Base-by-base conservation (phyloP, 2,329 filamentous ascomycete genomes). In the Uncinocarpus reesii region DNA sequence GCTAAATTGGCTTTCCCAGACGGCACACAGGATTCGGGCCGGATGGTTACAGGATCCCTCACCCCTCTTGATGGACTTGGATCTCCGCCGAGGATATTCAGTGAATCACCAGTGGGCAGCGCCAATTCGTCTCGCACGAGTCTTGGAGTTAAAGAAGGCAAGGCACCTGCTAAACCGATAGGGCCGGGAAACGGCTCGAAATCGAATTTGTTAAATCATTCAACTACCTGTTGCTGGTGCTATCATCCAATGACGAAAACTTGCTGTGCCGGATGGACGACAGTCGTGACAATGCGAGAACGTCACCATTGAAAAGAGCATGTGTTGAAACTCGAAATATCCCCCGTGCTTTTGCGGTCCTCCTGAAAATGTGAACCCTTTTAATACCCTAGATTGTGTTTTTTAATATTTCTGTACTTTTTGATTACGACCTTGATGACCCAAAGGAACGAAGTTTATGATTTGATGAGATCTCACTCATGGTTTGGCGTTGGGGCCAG, bases 171-270 rank as follows among this genome's bases (percentile, higher is more conserved):
- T 6, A 47, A 26, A 4, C 18, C 35, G 3, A 28, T 20, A 7
- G 29, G 46, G 10, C 38, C 38, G 8, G 31, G 32, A n/a, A 15
- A 23, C 10, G 18, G 21, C 18, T 37, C 47, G 13, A 48, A 23
- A 10, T 47, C 47, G 16, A 37, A 41, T n/a, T 38, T 48, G 20
- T 47, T 56, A 7, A 55, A 55, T 50, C 80, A 79, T 54, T 77
- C 74, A 58, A 77, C 83, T 21, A 77, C 75, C 55, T 86, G 82
- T 60, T 81, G 81, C 7, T 86, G 83, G 83, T 86, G 83, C 61
- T 70, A 71, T 36, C 83, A 86, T 65, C 75, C 76, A 42, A 85
- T 86, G 81, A 80, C 72, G 55, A 81, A 75, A 11, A 68, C 66
- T 50, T 86, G 83, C 64, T 86, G 83, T 60, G 74, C 80, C 8